Conservation (phyloP, 225 moss, liverwort and hornwort genomes). For the Sphagnum tenellum region DNA sequence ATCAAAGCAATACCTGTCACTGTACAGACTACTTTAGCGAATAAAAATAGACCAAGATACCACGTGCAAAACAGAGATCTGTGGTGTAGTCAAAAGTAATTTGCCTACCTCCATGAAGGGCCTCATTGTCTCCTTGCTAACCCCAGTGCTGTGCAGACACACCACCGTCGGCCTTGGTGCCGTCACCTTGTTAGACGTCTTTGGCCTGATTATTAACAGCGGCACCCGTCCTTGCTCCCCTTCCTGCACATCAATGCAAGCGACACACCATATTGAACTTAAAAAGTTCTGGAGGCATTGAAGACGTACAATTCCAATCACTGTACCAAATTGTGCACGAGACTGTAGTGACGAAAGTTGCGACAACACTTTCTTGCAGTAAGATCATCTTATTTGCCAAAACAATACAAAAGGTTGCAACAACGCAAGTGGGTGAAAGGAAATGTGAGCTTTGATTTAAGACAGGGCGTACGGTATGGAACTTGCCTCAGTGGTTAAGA, state of each 20-base stretch:
- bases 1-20: too few relatives aligned
- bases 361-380: too few relatives aligned
- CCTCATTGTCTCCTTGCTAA: constrained; percentile 60
- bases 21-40: too few relatives aligned
- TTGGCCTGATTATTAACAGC: constrained; percentile 52
- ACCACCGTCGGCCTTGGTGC: constrained; percentile 52
- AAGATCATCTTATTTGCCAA: neutral
- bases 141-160: constrained; percentile 65
- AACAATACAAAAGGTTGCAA: neutral
- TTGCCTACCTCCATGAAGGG: constrained; percentile 54
- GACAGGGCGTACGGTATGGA: constrained; percentile 1
- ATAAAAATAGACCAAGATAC: too few relatives aligned
- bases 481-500: constrained; percentile 44
- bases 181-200: constrained; percentile 1
- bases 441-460: too few relatives aligned
- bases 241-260: constrained; percentile 21
- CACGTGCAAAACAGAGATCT: too few relatives aligned
- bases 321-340: neutral
- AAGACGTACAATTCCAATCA: neutral
- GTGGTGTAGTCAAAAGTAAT: too few relatives aligned
- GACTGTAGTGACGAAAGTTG: too few relatives aligned
- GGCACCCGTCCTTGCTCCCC: constrained; percentile 83
- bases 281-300: neutral
- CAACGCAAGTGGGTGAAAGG: neutral
- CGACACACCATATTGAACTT: neutral